Evolutionary conservation across 306 rosid species (phyloP).

Genomic region (Castanea sativa): DNA sequence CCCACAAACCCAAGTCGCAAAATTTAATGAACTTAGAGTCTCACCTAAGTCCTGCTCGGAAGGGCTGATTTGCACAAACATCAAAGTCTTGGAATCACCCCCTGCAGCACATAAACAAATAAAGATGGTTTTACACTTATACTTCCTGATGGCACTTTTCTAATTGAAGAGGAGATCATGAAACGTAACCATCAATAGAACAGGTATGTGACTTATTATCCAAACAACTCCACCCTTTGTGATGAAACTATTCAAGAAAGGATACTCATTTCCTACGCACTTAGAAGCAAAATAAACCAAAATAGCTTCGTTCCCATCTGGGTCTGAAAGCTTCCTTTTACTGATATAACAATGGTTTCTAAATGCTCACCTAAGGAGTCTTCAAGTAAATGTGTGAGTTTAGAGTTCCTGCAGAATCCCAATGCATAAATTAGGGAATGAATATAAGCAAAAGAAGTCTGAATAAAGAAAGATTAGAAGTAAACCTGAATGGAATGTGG

Average conservation of each 20-base stretch:
- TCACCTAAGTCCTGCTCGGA: constrained; percentile 77
- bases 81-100: constrained; percentile 81
- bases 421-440: constrained; percentile 11
- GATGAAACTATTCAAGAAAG: neutral
- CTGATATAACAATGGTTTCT: neutral
- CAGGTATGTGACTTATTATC: neutral
- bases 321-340: neutral
- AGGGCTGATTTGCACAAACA: constrained; percentile 93
- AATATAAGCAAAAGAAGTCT: constrained; percentile 1
- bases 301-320: neutral
- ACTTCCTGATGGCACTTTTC: neutral
- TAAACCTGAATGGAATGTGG: constrained; percentile 83
- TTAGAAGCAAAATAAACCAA: neutral
- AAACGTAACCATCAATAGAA: neutral
- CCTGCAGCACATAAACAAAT: constrained; percentile 40
- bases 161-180: neutral
- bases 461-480: constrained; percentile 6
- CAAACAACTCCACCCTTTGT: neutral
- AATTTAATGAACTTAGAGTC: constrained; percentile 77
- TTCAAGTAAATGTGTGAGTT: constrained; percentile 88
- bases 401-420: constrained; percentile 67
- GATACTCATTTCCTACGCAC: neutral
- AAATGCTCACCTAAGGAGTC: constrained; percentile 67
- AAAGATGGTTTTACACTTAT: neutral
- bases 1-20: constrained; percentile 86